Percentiles rank a stretch among this genome's conserved stretches.
Conservation (phyloP, 257 asterid genomes). For the Solanum medicagineum region DNA sequence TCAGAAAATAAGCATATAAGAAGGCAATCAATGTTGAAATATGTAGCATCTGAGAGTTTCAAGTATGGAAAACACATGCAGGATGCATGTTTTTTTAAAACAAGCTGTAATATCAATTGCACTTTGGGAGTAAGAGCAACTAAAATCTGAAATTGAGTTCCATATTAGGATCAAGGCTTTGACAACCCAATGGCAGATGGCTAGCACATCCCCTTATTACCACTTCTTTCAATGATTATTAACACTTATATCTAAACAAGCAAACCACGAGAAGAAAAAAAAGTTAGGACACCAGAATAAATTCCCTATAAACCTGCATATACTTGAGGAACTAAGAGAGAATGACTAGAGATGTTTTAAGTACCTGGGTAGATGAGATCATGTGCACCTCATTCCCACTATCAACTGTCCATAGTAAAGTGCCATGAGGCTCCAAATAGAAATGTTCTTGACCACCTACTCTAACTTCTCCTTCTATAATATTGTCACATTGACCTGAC, state of each 20-base stretch:
- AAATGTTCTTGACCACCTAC: slow-evolving; percentile 98
- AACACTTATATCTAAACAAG: background rate
- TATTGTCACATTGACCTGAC: slow-evolving; percentile 69
- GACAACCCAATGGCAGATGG: background rate
- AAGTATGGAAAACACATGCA: background rate
- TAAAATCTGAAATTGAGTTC: background rate
- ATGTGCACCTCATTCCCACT: slow-evolving; percentile 93
- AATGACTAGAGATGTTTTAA: background rate
- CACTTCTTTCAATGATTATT: background rate
- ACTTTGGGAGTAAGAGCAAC: background rate
- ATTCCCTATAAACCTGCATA: background rate
- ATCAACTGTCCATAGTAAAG: slow-evolving; percentile 77
- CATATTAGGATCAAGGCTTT: background rate
- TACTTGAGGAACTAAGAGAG: background rate
- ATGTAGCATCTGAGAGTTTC: background rate
- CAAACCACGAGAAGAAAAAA: background rate
- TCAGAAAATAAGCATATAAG: background rate
- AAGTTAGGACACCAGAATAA: background rate
- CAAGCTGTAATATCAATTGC: background rate
- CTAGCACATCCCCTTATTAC: background rate
- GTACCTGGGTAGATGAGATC: slow-evolving; percentile 95
- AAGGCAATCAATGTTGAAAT: background rate
- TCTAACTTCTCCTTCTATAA: slow-evolving; percentile 73
- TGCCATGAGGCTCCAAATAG: slow-evolving; percentile 88
- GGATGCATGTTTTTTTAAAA: background rate